These are phyloP conservation scores for Ulota crispa DNA, from an alignment of 225 moss, liverwort and hornwort genomes.

Conservation along the genomic window DNA sequence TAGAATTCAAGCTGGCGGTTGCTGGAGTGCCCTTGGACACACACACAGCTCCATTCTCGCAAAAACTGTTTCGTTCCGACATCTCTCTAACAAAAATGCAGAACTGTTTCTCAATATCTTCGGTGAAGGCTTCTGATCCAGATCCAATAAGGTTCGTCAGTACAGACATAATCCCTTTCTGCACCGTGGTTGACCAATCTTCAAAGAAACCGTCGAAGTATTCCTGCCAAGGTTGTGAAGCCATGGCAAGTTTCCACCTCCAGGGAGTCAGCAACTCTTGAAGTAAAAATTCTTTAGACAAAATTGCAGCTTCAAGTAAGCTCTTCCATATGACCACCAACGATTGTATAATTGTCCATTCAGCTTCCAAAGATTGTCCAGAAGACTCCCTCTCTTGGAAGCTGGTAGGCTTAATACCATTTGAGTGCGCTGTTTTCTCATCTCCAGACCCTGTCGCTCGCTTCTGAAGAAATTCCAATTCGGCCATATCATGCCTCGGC, in stretches of 20 bases:
- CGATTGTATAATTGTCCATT: constrained; percentile 39
- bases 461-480: constrained; percentile 22
- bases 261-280: constrained; percentile 57
- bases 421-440: constrained; percentile 2
- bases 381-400: constrained; percentile 17
- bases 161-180: constrained; percentile 40
- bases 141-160: constrained; percentile 42
- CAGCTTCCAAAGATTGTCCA: constrained; percentile 21
- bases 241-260: constrained; percentile 67
- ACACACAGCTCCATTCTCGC: constrained; percentile 27
- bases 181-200: constrained; percentile 50
- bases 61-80: constrained; percentile 38
- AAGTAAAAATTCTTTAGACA: constrained; percentile 50
- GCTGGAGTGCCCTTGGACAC: constrained; percentile 13
- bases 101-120: constrained; percentile 39
- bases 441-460: constrained; percentile 8
- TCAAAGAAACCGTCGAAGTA: constrained; percentile 41
- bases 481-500: constrained; percentile 9
- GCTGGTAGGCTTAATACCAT: constrained; percentile 25
- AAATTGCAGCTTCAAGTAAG: constrained; percentile 46
- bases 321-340: constrained; percentile 51
- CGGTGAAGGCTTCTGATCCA: constrained; percentile 22
- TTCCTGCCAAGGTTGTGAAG: constrained; percentile 55
- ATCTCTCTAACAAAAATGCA: constrained; percentile 48
- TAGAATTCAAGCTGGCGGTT: constrained; percentile 7